Base-by-base conservation (phyloP, 495 filamentous ascomycete genomes). In the Lasiosphaeria miniovina region DNA sequence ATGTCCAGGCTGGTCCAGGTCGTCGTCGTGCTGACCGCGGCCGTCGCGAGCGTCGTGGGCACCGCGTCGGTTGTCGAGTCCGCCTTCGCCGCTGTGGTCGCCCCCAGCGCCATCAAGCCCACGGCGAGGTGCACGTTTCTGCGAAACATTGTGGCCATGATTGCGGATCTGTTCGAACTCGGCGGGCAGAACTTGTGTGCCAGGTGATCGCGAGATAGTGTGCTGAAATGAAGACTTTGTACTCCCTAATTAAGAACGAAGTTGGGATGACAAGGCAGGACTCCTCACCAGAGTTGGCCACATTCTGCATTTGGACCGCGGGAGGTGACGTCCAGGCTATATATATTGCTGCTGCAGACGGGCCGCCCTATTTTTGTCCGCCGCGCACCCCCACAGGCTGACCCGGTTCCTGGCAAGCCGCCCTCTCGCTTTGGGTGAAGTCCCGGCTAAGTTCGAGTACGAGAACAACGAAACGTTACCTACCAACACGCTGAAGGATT, bases 361-460 rank as follows among this genome's bases (percentile, higher is more conserved):
- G 11, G 15, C 43, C 12, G 12, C 15, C 4, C 11, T 46, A 46
- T 3, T 46, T 46, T n/a, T 14, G 12, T 46, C 15, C 15, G 12
- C 43, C 43, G 43, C 12, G 12, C 43, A 41, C 43, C 5, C 24
- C 5, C 12, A 46, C 11, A 14, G 43, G 4, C 8, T n/a, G 12
- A 9, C 43, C 43, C 12, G 43, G 43, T 46, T 46, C 6, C 43
- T 46, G 43, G 43, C 15, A 12, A 11, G 15, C 15, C 3, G 12
- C 8, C 8, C 8, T 41, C 38, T 41, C 8, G 38, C 8, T 46
- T 4, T 46, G 43, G 43, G 43, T 46, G 43, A 46, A 46, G 43
- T 46, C 6, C 43, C 43, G 43, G 43, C 43, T 46, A 46, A 46
- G 43, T 46, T 46, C 43, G 43, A 46, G 11, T 46, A n/a, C 12